A percentile compares a stretch with the other conserved stretches of the same genome.
phyloP scores from a whole-genome alignment of 139 green algal genomes.

The Chlorella sp. region DNA sequence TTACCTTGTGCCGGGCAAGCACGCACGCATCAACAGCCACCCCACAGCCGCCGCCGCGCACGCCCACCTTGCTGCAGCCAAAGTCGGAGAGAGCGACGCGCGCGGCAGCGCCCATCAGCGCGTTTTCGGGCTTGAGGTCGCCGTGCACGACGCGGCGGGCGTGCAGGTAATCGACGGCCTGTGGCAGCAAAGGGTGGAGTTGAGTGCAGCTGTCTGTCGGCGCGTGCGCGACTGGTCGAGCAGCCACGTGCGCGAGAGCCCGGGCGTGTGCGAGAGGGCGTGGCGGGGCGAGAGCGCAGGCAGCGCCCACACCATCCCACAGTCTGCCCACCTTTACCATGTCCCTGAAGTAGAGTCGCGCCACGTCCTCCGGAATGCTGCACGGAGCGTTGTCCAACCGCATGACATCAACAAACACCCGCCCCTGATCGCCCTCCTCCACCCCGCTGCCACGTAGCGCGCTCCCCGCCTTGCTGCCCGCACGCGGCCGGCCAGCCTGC shows the following conservation, averaged over 20 bases:
- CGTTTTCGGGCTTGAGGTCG: constrained; percentile 89
- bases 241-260: no score
- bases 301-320: neutral
- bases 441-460: no score
- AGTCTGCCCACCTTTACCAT: constrained; percentile 66
- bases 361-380: constrained; percentile 70
- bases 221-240: neutral
- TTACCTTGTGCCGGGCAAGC: no score
- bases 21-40: neutral
- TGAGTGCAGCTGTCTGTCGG: neutral
- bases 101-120: constrained; percentile 65
- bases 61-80: constrained; percentile 72
- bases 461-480: no score
- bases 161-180: constrained; percentile 84
- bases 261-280: neutral
- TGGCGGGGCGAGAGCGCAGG: neutral
- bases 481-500: no score
- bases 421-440: no score
- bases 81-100: constrained; percentile 82
- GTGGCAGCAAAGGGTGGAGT: neutral
- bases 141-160: constrained; percentile 79
- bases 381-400: neutral
- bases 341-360: constrained; percentile 76
- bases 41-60: neutral
- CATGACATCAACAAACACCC: neutral